Evolutionary conservation across 1,284 basidiomycete genomes (phyloP).

Genomic region (Meira nashicola): DNA sequence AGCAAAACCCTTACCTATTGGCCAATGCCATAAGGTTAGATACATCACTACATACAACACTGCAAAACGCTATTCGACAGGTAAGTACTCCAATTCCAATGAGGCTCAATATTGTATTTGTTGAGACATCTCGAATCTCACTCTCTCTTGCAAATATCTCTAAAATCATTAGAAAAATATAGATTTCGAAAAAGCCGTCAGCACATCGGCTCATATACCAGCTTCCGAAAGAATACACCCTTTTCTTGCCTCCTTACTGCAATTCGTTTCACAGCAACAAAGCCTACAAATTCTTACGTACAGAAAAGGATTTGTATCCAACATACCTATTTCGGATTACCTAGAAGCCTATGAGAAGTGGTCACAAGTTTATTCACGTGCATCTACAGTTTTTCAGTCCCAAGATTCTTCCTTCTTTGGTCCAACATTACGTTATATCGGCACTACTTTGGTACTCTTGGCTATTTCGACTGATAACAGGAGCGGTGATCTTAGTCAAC

Average conservation of each 20-base stretch:
- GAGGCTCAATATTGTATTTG: not conserved
- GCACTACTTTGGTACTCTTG: constrained; percentile 4
- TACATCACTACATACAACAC: not conserved
- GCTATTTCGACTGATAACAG: constrained; percentile 5
- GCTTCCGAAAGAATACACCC: not conserved
- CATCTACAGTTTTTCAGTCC: constrained; percentile 3
- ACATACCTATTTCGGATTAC: not conserved
- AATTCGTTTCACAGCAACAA: not conserved
- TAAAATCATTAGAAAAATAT: not conserved
- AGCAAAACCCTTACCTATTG: not conserved
- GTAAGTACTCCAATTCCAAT: not conserved
- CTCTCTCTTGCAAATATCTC: no score
- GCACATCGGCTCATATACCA: not conserved
- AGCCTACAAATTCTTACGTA: no score
- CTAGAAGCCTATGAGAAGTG: constrained; percentile 6
- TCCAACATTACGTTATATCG: constrained; percentile 10
- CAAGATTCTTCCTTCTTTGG: constrained; percentile 14
- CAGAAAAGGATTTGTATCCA: not conserved
- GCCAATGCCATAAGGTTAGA: not conserved
- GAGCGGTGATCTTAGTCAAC: not conserved
- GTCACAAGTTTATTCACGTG: constrained; percentile 3
- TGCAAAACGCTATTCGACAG: not conserved
- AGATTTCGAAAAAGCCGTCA: not conserved
- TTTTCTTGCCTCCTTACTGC: not conserved
- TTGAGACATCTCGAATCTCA: no score